Conservation (phyloP, 108 stramenopile genomes). For the Pseudonitzschia multistriata region DNA sequence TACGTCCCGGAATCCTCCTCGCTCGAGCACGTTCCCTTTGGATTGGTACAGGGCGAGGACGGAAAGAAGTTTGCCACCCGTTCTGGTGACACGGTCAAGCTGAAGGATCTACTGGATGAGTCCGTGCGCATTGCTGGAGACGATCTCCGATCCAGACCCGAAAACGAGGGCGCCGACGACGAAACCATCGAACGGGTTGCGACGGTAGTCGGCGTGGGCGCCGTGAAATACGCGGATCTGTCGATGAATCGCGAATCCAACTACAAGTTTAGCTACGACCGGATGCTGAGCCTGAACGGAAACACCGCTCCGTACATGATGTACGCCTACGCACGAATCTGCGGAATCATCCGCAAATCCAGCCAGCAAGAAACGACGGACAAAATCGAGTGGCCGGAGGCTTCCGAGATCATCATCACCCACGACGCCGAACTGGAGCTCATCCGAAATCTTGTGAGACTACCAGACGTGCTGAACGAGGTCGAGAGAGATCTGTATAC, state of each 20-base stretch:
- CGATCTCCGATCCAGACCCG: constrained; percentile 63
- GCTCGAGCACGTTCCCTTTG: constrained; percentile 96
- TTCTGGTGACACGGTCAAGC: constrained; percentile 95
- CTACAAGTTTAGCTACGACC: constrained; percentile 97
- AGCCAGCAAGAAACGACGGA: constrained; percentile 63
- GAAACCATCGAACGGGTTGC: constrained; percentile 63
- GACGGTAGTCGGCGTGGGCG: constrained; percentile 93
- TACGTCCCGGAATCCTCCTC: constrained; percentile 63
- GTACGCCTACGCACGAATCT: constrained; percentile 94
- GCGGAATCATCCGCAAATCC: constrained; percentile 92
- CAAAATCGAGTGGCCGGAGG: constrained; percentile 64
- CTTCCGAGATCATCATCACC: constrained; percentile 69
- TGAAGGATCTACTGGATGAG: constrained; percentile 96
- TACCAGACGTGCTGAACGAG: constrained; percentile 82
- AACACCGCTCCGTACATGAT: constrained; percentile 99
- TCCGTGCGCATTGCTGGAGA: constrained; percentile 85
- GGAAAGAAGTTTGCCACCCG: constrained; percentile 98
- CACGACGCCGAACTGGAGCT: constrained; percentile 87
- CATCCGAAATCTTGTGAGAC: constrained; percentile 78
- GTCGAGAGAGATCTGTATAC: constrained; percentile 91
- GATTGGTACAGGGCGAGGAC: constrained; percentile 98
- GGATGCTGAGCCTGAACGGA: constrained; percentile 97
- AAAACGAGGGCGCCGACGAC: constrained; percentile 37
- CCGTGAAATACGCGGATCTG: constrained; percentile 98
- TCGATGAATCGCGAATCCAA: constrained; percentile 95